Conservation (phyloP, 352 stramenopile species). For the Saprolegnia diclina region DNA sequence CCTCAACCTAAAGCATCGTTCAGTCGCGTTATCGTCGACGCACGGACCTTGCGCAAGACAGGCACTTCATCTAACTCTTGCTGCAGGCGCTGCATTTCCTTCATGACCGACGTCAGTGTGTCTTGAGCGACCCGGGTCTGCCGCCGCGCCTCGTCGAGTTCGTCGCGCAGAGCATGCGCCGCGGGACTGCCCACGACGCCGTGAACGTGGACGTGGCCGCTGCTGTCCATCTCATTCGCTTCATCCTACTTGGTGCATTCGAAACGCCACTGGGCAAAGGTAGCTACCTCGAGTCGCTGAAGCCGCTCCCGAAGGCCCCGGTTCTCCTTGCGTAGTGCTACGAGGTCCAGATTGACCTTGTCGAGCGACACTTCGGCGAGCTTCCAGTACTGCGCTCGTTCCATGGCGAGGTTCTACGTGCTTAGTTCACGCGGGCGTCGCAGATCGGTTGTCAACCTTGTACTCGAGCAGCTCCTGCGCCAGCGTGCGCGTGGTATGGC, state of each 20-base stretch:
- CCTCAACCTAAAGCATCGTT: constrained; percentile 29
- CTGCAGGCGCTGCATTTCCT: constrained; percentile 24
- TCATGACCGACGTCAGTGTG: constrained; percentile 16
- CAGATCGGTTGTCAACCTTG: neutral
- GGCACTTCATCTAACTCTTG: constrained; percentile 27
- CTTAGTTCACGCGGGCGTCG: too few relatives aligned
- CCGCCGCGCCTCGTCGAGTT: constrained; percentile 14
- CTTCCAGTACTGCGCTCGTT: constrained; percentile 26
- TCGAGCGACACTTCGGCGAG: constrained; percentile 22
- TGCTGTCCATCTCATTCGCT: neutral
- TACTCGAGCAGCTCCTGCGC: constrained; percentile 21
- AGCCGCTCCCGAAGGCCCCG: neutral
- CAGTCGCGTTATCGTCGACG: too few relatives aligned
- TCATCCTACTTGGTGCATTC: neutral
- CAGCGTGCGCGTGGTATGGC: neutral
- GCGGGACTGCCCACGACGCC: neutral
- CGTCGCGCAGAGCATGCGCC: neutral
- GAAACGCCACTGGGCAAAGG: neutral
- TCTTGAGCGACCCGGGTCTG: constrained; percentile 17
- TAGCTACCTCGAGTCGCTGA: constrained; percentile 12
- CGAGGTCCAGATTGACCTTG: constrained; percentile 19
- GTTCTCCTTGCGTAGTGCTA: neutral
- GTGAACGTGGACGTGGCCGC: neutral
- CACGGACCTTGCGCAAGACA: constrained; percentile 27
- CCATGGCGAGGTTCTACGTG: constrained; percentile 7